Evolutionary conservation across 441 rosid genomes (phyloP), one percentile per base, ranked within the genome.

Genomic region (Melastoma candidum): DNA sequence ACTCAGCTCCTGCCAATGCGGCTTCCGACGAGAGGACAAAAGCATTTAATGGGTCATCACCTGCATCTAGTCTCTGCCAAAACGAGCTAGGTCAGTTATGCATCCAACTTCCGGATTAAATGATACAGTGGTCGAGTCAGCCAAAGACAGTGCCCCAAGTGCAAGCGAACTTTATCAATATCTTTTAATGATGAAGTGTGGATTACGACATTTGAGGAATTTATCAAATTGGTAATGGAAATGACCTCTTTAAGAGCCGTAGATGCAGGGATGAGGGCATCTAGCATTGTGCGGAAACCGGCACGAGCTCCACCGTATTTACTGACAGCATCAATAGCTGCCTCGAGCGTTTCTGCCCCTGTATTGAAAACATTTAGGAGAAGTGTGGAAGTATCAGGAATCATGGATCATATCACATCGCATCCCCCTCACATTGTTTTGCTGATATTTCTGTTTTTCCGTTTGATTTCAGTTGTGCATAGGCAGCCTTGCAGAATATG

Each of bases 201-300:
- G 7, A 3, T 29, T 52, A 59, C 14, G 51, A 60, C 53, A 36
- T 25, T 39, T 22, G 10, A 47, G 39, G 52, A 52, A 3, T 7
- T 29, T 29, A 29, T 29, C 12, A 29, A 10, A 32, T 9, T n/a
- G 67, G 0, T 52, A 47, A 45, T 63, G 46, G 25, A 44, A 7
- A 24, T 26, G 17, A 52, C 98, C 95, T 93, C 88, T 67, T 74
- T 74, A 59, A 93, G 95, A 65, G 75, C 88, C 61, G 74, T 51
- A n/a, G 77, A 79, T 49, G 97, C 98, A 12, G 97, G 97, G 73
- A 88, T 88, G 53, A 93, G 87, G 5, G 98, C 95, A 75, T 88
- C 95, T 69, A 93, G 65, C 74, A 93, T 50, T 1, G 98, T 93
- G 45, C 98, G 92, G 69, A 70, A 83, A 51, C 97, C 97, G 63